These are phyloP conservation scores for Psophocarpus tetragonolobus DNA, from an alignment of 306 rosid species.

Conservation along the genomic window DNA sequence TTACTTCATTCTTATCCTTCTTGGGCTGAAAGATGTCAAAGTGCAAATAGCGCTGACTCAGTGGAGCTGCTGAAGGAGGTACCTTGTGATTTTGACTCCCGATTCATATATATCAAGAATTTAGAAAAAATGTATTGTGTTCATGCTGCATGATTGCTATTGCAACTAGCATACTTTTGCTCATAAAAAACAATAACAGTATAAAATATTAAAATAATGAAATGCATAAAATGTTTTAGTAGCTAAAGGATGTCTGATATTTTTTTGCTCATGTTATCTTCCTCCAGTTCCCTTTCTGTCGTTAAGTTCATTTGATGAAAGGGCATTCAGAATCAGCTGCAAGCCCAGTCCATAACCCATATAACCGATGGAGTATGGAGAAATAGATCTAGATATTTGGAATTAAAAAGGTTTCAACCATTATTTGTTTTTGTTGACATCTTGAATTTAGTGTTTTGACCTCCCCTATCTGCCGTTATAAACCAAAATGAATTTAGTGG, in stretches of 20 bases:
- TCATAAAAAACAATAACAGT: neutral
- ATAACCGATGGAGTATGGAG: neutral
- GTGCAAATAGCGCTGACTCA: constrained; percentile 73
- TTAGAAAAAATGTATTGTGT: constrained; percentile 11
- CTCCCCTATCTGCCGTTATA: neutral
- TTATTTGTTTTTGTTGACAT: neutral
- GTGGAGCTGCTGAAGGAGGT: constrained; percentile 95
- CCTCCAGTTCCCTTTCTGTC: neutral
- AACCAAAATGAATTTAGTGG: neutral
- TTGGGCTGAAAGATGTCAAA: constrained; percentile 79
- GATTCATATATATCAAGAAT: constrained; percentile 7
- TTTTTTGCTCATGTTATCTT: neutral
- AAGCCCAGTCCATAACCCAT: neutral
- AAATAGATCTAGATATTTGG: neutral
- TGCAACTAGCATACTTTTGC: constrained; percentile 21
- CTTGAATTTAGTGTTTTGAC: neutral
- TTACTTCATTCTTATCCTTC: constrained; percentile 58
- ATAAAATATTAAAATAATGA: neutral
- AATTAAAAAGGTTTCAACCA: neutral
- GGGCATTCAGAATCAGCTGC: neutral
- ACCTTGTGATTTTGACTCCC: constrained; percentile 38
- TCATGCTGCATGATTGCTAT: constrained; percentile 10
- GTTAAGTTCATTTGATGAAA: constrained; percentile 1
- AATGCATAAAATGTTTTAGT: constrained; percentile 17
- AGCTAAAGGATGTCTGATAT: neutral